These are phyloP conservation scores for Xylariaceae sp. DNA, from an alignment of 2,329 filamentous ascomycete genomes.

Conservation along the genomic window DNA sequence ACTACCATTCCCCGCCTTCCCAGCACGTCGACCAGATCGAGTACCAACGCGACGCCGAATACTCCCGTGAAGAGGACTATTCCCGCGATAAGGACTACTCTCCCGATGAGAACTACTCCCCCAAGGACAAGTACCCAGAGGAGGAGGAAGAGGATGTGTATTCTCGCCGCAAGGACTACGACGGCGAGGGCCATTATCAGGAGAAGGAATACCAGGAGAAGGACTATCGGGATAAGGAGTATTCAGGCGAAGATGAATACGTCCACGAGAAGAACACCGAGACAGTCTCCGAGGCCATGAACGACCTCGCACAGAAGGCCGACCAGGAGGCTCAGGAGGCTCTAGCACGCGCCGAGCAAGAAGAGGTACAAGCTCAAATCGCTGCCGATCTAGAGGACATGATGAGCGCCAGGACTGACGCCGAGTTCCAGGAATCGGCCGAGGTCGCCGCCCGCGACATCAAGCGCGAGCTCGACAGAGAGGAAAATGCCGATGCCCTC, in stretches of 20 bases:
- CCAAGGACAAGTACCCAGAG: conserved; percentile 27
- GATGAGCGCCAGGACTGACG: conserved; percentile 48
- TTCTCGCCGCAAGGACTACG: conserved; percentile 47
- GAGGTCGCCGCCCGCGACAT: conserved; percentile 45
- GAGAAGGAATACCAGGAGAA: conserved; percentile 41
- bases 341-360: conserved; percentile 52
- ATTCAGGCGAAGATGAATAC: conserved; percentile 9
- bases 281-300: conserved; percentile 67
- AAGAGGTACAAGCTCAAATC: conserved; percentile 46
- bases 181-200: conserved; percentile 12
- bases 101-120: conserved; percentile 26
- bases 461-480: conserved; percentile 52
- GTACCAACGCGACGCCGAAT: conserved; percentile 31
- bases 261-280: conserved; percentile 45
- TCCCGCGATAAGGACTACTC: conserved; percentile 42
- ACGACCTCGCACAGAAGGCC: conserved; percentile 55
- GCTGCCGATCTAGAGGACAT: conserved; percentile 46
- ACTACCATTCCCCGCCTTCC: conserved; percentile 27
- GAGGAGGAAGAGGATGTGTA: conserved; percentile 38
- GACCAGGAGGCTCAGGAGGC: conserved; percentile 60
- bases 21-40: conserved; percentile 24
- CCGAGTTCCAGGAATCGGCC: conserved; percentile 50
- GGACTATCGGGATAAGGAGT: conserved; percentile 8
- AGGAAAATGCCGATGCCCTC: conserved; percentile 49
- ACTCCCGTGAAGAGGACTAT: conserved; percentile 41